Conservation (phyloP, 306 rosid genomes). For the Clitoria ternatea region DNA sequence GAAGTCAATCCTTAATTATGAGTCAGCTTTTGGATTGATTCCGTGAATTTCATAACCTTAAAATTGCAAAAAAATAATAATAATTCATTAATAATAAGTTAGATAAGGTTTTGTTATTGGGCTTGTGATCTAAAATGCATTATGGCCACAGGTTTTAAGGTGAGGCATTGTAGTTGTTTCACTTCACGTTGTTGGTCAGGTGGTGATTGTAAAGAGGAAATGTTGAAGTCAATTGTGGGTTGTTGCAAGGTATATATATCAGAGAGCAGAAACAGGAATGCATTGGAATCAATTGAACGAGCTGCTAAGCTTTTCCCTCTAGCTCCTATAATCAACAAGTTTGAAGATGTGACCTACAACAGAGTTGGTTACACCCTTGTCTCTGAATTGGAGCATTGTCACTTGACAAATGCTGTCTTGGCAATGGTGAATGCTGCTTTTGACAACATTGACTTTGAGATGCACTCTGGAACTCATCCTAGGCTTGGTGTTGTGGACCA, state of each 20-base stretch:
- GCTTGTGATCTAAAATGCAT: constrained; percentile 31
- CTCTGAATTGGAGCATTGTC: constrained; percentile 51
- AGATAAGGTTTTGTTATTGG: constrained; percentile 30
- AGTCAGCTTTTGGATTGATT: too few relatives aligned
- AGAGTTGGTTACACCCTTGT: constrained; percentile 92
- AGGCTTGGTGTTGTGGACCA: constrained; percentile 90
- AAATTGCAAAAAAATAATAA: neutral
- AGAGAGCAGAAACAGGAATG: constrained; percentile 74
- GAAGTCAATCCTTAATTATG: too few relatives aligned
- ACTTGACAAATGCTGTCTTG: constrained; percentile 58
- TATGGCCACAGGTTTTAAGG: neutral
- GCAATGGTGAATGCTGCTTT: constrained; percentile 83
- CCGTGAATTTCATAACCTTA: neutral
- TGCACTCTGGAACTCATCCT: constrained; percentile 81
- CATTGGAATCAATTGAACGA: constrained; percentile 59
- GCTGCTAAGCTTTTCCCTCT: constrained; percentile 63
- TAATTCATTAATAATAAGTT: neutral
- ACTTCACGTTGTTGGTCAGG: neutral
- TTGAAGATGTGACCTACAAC: constrained; percentile 74
- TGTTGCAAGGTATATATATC: constrained; percentile 96
- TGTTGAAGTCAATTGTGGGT: constrained; percentile 61
- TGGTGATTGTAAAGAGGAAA: constrained; percentile 24
- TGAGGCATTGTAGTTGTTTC: neutral
- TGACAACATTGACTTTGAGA: constrained; percentile 52
- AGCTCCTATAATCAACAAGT: constrained; percentile 67